Base-by-base conservation (phyloP, 2,329 filamentous ascomycete species). In the Leptographium wingfieldii region DNA sequence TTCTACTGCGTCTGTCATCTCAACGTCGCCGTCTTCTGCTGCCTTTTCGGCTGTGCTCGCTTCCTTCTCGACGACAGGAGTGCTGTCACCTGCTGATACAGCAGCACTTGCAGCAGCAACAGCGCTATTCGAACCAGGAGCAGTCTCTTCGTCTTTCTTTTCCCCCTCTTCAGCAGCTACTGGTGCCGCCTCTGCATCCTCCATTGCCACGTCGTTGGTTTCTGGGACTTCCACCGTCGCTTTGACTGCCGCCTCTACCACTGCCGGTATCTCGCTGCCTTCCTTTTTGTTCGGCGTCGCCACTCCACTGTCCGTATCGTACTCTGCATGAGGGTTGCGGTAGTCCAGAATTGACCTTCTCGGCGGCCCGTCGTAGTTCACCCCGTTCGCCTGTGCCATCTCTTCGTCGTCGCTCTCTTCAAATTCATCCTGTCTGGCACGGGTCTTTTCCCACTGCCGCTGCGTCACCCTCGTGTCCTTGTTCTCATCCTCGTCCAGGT, bases 331-430 rank as follows among this genome's bases (percentile, higher is more conserved):
- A 1, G 72, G 73, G 53, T 81, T 78, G 22, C 73, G 72, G 66
- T 74, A 81, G 65, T 83, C 80, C 57, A 72, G 74, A 65, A 83
- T 83, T 1, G 75, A 75, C 22, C 78, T 77, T 65, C 77, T 76
- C 59, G 73, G 33, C 74, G 64, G 52, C 57, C 77, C 35, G 75
- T 78, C 38, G 57, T 66, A 64, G 61, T 62, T 64, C 73, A 91
- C 80, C 19, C 91, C 92, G 65, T 94, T 90, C 46, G 81, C 80
- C 51, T 77, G 77, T 51, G 82, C 82, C 72, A 90, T 83, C 12
- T 95, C 90, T 67, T 97, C 92, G 62, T 96, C 90, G 62, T 95
- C 91, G 64, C 89, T 95, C 52, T 94, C 88, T 61, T 91, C 88
- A 52, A 92, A 83, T 69, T 96, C 92, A 66, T 88, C 88, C 9